Evolutionary conservation across 2,329 filamentous ascomycete species (phyloP).

Genomic region (Pyrenophora teres): DNA sequence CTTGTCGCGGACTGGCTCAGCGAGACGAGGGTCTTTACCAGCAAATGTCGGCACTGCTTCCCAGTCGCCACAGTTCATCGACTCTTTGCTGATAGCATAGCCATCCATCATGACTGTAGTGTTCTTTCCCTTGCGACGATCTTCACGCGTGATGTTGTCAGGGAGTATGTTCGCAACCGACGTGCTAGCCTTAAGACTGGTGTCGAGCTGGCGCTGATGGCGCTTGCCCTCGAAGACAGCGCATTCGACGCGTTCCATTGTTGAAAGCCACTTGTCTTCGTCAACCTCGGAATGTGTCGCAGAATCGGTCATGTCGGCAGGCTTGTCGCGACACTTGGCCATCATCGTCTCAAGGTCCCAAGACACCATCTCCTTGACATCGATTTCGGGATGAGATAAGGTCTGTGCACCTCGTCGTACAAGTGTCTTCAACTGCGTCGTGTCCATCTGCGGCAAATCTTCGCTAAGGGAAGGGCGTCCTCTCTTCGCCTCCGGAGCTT

Average conservation of each 20-base stretch:
- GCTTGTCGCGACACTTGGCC: conserved; percentile 59
- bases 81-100: conserved; percentile 62
- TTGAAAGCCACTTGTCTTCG: conserved; percentile 61
- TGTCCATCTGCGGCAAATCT: conserved; percentile 58
- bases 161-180: conserved; percentile 45
- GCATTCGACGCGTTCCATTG: conserved; percentile 62
- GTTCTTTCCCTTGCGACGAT: conserved; percentile 61
- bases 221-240: conserved; percentile 63
- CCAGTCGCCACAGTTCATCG: conserved; percentile 57
- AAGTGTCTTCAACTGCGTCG: conserved; percentile 58
- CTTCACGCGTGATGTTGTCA: conserved; percentile 49
- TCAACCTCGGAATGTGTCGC: conserved; percentile 51
- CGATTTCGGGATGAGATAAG: conserved; percentile 57
- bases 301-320: conserved; percentile 48
- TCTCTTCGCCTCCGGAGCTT: conserved; percentile 27
- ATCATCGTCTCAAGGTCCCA: conserved; percentile 62
- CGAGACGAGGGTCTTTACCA: conserved; percentile 59
- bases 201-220: conserved; percentile 49
- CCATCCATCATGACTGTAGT: conserved; percentile 62
- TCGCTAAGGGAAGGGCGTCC: conserved; percentile 43
- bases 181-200: conserved; percentile 28
- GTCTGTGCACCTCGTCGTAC: conserved; percentile 61
- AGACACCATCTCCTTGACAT: conserved; percentile 61
- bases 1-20: conserved; percentile 56
- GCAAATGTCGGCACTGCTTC: conserved; percentile 63